These are phyloP conservation scores for Penicillium rolfsii DNA, from an alignment of 2,329 filamentous ascomycete genomes.

Conservation along the genomic window DNA sequence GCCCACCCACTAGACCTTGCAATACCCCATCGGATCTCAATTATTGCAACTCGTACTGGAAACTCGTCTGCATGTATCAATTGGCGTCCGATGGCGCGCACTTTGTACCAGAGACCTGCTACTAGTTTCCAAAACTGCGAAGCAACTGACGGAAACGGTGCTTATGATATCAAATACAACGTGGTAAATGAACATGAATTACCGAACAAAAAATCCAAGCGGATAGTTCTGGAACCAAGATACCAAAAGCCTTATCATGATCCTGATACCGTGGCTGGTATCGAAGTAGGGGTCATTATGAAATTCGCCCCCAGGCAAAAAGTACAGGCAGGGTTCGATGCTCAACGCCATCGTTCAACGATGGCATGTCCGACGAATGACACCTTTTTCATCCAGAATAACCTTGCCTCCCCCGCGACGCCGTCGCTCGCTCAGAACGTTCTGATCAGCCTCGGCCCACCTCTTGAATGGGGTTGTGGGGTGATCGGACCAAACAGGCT, in stretches of 20 bases:
- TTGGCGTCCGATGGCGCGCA: background rate
- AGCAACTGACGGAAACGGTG: background rate
- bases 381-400: constrained; percentile 39
- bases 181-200: background rate
- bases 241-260: too few relatives aligned
- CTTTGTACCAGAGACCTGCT: background rate
- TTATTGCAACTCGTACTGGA: background rate
- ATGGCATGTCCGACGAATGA: constrained; percentile 31
- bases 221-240: too few relatives aligned
- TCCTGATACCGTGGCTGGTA: background rate
- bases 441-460: constrained; percentile 41
- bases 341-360: constrained; percentile 3
- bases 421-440: constrained; percentile 35
- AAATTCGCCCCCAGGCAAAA: too few relatives aligned
- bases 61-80: background rate
- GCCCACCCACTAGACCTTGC: background rate
- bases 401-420: constrained; percentile 34
- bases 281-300: background rate
- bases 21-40: background rate
- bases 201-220: too few relatives aligned
- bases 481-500: constrained; percentile 37
- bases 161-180: background rate
- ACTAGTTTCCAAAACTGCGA: background rate
- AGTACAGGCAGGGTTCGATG: background rate
- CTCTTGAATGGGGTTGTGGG: constrained; percentile 45